phyloP scores from a whole-genome alignment of 2,329 filamentous ascomycete species.

The Aspergillus transmontanensis region DNA sequence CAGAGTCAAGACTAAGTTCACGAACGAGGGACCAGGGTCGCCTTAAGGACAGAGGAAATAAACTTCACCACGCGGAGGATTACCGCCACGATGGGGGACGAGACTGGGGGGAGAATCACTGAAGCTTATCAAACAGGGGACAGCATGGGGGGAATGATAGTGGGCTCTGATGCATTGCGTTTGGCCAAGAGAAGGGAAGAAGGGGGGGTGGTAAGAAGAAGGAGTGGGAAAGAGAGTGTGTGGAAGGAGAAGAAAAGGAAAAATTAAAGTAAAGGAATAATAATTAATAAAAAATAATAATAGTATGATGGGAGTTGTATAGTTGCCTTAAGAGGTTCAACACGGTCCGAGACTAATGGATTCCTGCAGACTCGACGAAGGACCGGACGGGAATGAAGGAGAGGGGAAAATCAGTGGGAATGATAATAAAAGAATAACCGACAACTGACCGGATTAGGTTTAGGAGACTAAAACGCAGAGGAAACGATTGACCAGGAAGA shows the following conservation, averaged over 20 bases:
- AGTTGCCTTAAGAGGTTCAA: neutral
- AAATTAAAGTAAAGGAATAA: constrained; percentile 9
- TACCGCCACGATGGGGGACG: constrained; percentile 3
- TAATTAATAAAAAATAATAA: constrained; percentile 5
- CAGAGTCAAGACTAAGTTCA: neutral
- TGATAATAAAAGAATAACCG: neutral
- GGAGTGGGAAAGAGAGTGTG: neutral
- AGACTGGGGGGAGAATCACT: constrained; percentile 4
- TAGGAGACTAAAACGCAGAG: neutral
- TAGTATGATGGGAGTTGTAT: neutral
- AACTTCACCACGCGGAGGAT: constrained; percentile 5
- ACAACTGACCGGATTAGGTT: neutral
- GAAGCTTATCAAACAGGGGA: constrained; percentile 9
- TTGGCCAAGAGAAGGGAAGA: constrained; percentile 4
- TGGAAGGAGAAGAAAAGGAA: neutral
- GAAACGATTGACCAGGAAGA: neutral
- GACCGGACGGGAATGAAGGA: neutral
- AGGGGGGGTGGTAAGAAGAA: neutral
- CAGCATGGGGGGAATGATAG: neutral
- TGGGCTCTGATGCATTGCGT: constrained; percentile 1
- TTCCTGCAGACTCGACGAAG: neutral
- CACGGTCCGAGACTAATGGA: neutral
- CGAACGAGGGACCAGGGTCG: neutral
- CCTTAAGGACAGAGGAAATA: neutral
- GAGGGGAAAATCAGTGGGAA: neutral